Evolutionary conservation across 148 eudicot species (phyloP), one percentile per base, ranked within the genome.

Genomic region (Hydrangea macrophylla): DNA sequence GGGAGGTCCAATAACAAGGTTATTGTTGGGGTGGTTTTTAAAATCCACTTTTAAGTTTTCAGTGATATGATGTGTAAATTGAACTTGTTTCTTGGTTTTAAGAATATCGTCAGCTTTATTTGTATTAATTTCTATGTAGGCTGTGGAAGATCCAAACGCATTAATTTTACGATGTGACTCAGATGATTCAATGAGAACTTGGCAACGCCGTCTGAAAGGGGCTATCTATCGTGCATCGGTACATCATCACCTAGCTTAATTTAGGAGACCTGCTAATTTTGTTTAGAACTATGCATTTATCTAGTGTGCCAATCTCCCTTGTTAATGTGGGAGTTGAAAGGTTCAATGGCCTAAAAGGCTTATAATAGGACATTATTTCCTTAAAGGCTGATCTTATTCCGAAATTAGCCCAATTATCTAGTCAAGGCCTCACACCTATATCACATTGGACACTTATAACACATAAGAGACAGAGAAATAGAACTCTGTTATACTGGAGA

Each of bases 181-280:
- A 51, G 90, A 85, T 32, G 87, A 84, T 42, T 79, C 85, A 53
- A 83, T 73, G 69, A 85, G 40, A 66, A 75, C 70, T 69, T 94
- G 99, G 99, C 92, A 80, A 68, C 83, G 78, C 69, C 82, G 83
- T 58, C 78, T 94, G 65, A 96, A 84, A 78, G 90, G 90, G 72
- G 97, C 96, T 54, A 78, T 91, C 69, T 94, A 90, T 69, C 85
- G 86, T 73, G 91, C 96, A 75, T 94, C 97, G 80, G 99, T 94
- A 85, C 54, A 69, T 44, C 23, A 13, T 60, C 44, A 7, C 59
- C 7, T 45, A 25, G 39, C 62, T 62, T 31, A 26, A 17, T 53
- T 35, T 64, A 20, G 50, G 55, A 22, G 5, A 48, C 17, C 23
- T 18, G 53, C 17, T 48, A 18, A 48, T 48, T 48, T n/a, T n/a